Evolutionary conservation across 2,329 filamentous ascomycete genomes (phyloP).

Genomic region (Elsinoe fawcettii): DNA sequence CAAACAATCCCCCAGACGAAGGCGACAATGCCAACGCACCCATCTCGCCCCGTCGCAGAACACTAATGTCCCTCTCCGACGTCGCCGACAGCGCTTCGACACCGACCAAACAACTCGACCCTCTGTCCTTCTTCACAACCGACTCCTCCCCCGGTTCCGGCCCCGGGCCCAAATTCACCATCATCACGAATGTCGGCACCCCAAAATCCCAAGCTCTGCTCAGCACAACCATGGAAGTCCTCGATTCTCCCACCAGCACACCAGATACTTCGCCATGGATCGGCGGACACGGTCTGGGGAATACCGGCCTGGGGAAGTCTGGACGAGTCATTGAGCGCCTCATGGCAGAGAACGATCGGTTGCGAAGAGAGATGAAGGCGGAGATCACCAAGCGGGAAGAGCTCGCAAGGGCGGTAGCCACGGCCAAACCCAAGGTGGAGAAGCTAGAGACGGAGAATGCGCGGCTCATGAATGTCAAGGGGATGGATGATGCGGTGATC

Average conservation of each 20-base stretch:
- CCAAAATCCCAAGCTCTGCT: not conserved
- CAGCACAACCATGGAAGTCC: not conserved
- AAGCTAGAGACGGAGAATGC: conserved; percentile 61
- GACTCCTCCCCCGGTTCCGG: not conserved
- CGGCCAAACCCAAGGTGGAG: conserved; percentile 65
- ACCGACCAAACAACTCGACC: not conserved
- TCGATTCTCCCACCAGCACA: conserved; percentile 12
- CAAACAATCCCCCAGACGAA: not conserved
- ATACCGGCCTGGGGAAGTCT: conserved; percentile 51
- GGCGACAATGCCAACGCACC: not conserved
- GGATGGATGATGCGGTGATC: conserved; percentile 62
- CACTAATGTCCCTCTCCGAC: conserved; percentile 8
- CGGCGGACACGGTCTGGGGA: conserved; percentile 19
- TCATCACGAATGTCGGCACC: conserved; percentile 8
- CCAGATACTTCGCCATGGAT: conserved; percentile 19
- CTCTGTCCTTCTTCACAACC: not conserved
- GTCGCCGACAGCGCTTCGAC: not conserved
- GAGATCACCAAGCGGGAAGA: conserved; percentile 53
- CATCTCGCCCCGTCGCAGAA: not conserved
- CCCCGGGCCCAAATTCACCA: not conserved
- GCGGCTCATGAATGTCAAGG: conserved; percentile 59
- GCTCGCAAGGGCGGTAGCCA: conserved; percentile 57
- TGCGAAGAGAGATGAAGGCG: conserved; percentile 57
- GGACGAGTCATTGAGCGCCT: conserved; percentile 73
- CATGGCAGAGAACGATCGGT: conserved; percentile 69